Evolutionary conservation across 495 filamentous ascomycete species (phyloP).

Genomic region (Annulohypoxylon stygium): DNA sequence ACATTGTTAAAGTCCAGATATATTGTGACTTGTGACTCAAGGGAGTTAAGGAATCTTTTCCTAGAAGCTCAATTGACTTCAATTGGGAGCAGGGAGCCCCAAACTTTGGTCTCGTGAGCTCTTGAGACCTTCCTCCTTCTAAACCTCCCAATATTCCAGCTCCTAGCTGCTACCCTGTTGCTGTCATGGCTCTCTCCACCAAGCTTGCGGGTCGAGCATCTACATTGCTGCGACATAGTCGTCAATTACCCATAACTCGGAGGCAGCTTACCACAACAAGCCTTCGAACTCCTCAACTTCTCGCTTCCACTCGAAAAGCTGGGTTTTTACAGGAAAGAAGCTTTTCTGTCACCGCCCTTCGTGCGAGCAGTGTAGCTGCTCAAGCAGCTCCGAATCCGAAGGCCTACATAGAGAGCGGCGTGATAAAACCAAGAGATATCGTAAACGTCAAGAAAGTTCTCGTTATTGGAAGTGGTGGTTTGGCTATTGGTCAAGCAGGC

Average conservation of each 20-base stretch:
- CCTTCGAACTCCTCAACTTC: conserved; percentile 50
- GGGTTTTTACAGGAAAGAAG: conserved; percentile 55
- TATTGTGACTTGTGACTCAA: conserved; percentile 23
- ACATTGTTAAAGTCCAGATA: conserved; percentile 19
- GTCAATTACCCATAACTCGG: conserved; percentile 58
- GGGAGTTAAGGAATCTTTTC: conserved; percentile 17
- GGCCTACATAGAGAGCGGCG: conserved; percentile 89
- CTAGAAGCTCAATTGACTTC: conserved; percentile 47
- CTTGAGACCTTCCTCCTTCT: conserved; percentile 35
- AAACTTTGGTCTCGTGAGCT: conserved; percentile 42
- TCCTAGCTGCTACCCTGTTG: conserved; percentile 12
- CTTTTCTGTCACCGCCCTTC: conserved; percentile 54
- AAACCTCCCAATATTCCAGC: conserved; percentile 30
- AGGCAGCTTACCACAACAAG: conserved; percentile 54
- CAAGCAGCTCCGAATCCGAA: conserved; percentile 85
- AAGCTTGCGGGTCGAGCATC: conserved; percentile 63
- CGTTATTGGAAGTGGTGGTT: conserved; percentile 93
- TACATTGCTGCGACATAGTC: conserved; percentile 62
- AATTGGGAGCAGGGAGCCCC: conserved; percentile 48
- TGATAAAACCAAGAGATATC: conserved; percentile 77
- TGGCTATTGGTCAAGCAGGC: conserved; percentile 98
- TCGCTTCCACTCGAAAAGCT: conserved; percentile 46
- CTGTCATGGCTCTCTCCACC: conserved; percentile 50
- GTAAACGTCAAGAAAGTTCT: conserved; percentile 99
- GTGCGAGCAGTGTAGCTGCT: conserved; percentile 46